phyloP scores from a whole-genome alignment of 2,329 filamentous ascomycete genomes.

The Volutella citrinella region DNA sequence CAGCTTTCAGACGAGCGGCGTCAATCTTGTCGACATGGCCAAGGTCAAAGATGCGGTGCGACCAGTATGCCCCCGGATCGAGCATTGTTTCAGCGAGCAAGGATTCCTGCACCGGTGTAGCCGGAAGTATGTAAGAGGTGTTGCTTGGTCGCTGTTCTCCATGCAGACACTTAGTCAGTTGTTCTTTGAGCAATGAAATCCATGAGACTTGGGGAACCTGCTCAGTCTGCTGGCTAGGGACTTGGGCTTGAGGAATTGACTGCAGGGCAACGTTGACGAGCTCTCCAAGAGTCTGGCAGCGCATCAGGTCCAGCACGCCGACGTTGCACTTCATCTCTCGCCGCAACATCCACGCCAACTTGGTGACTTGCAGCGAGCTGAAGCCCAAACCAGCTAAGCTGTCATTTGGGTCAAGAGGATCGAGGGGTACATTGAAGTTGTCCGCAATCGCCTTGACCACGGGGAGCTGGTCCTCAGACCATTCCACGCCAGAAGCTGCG shows the following conservation, averaged over 20 bases:
- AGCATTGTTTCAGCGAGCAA: conserved; percentile 37
- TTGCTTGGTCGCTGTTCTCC: conserved; percentile 9
- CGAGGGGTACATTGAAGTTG: conserved; percentile 7
- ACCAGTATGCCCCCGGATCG: conserved; percentile 36
- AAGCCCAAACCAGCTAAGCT: conserved; percentile 21
- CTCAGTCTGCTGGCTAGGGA: neutral
- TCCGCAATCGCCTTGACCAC: conserved; percentile 12
- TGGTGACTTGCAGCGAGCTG: conserved; percentile 21
- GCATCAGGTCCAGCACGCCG: conserved; percentile 23
- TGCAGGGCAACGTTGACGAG: conserved; percentile 16
- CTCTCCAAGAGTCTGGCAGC: conserved; percentile 18
- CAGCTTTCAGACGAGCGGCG: conserved; percentile 22
- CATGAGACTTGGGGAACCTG: too few species aligned
- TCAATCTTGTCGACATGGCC: conserved; percentile 22
- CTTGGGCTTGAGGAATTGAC: neutral
- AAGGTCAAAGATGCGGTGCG: conserved; percentile 35
- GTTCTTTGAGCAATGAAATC: conserved; percentile 8
- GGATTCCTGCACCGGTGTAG: conserved; percentile 36
- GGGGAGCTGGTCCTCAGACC: conserved; percentile 9
- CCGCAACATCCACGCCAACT: conserved; percentile 20
- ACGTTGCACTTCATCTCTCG: conserved; percentile 12
- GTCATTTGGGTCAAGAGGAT: conserved; percentile 14
- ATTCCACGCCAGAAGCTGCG: conserved; percentile 4
- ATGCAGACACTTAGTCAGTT: conserved; percentile 10
- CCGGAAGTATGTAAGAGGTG: conserved; percentile 21